Conservation (phyloP, 2,329 filamentous ascomycete genomes). For the Amylocarpus encephaloides region DNA sequence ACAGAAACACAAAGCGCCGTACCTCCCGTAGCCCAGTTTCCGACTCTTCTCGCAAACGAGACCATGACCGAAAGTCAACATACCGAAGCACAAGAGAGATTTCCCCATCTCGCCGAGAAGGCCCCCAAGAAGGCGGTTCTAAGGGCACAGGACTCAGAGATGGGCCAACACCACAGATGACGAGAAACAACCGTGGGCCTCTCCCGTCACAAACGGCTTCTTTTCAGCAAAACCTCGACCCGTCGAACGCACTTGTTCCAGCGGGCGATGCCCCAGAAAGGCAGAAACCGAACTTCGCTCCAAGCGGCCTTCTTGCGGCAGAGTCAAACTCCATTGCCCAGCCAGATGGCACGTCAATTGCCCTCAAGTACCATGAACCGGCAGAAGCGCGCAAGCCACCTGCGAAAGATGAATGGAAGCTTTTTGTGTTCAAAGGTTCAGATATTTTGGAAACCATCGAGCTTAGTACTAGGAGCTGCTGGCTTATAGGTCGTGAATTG, state of each 20-base stretch:
- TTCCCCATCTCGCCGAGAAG: conserved; percentile 21
- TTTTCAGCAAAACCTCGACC: conserved; percentile 48
- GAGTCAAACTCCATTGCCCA: conserved; percentile 75
- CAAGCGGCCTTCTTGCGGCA: conserved; percentile 76
- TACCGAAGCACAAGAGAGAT: conserved; percentile 22
- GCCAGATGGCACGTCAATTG: conserved; percentile 65
- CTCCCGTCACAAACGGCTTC: conserved; percentile 55
- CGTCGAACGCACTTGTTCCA: conserved; percentile 19
- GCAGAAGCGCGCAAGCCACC: conserved; percentile 85
- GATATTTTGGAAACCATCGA: conserved; percentile 78
- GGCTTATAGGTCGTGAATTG: conserved; percentile 78
- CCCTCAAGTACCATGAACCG: conserved; percentile 94
- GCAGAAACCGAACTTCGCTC: conserved; percentile 81
- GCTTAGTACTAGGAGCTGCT: conserved; percentile 72
- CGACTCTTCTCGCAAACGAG: conserved; percentile 15
- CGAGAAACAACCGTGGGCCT: conserved; percentile 37
- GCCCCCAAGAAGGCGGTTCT: neutral
- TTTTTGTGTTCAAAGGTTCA: conserved; percentile 85
- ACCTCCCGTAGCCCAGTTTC: conserved; percentile 27
- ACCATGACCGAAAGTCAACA: conserved; percentile 23
- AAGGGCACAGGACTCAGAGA: conserved; percentile 18
- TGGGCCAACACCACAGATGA: conserved; percentile 19
- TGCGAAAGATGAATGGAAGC: conserved; percentile 70
- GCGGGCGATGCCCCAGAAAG: conserved; percentile 51
- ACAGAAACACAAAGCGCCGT: conserved; percentile 22